These are phyloP conservation scores for Fusarium mexicanum DNA, from an alignment of 2,329 filamentous ascomycete genomes.

Conservation along the genomic window DNA sequence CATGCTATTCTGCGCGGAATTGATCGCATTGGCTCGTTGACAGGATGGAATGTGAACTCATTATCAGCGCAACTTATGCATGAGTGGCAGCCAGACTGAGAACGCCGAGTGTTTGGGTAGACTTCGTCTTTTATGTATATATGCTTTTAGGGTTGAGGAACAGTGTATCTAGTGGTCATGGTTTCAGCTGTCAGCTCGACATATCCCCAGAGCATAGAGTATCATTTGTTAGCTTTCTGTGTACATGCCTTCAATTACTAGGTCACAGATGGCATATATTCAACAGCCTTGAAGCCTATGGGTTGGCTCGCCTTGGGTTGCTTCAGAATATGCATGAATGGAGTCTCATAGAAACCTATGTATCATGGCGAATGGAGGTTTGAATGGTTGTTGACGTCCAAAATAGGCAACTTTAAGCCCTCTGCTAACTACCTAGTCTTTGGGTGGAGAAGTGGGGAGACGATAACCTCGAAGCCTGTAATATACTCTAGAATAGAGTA, in stretches of 20 bases:
- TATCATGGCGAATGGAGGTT: neutral
- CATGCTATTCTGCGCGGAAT: conserved; percentile 52
- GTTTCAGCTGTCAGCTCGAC: neutral
- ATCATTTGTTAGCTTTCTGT: neutral
- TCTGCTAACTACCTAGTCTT: neutral
- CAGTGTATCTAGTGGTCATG: neutral
- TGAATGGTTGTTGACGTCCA: neutral
- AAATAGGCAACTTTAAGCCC: conserved; percentile 13
- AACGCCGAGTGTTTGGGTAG: neutral
- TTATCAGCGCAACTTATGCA: conserved; percentile 40
- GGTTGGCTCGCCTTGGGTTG: neutral
- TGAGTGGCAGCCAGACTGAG: conserved; percentile 43
- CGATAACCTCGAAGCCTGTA: neutral
- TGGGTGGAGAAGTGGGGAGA: neutral
- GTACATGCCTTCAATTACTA: neutral
- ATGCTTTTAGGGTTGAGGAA: neutral
- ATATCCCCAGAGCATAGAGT: neutral
- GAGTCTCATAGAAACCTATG: neutral
- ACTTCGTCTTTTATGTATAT: neutral
- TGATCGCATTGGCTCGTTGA: conserved; percentile 50
- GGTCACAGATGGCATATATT: neutral
- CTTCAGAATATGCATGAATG: neutral
- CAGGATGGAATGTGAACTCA: conserved; percentile 52
- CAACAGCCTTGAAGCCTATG: neutral
- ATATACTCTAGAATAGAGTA: neutral